Evolutionary conservation across 257 asterid genomes (phyloP).

Genomic region (Rhazya stricta): DNA sequence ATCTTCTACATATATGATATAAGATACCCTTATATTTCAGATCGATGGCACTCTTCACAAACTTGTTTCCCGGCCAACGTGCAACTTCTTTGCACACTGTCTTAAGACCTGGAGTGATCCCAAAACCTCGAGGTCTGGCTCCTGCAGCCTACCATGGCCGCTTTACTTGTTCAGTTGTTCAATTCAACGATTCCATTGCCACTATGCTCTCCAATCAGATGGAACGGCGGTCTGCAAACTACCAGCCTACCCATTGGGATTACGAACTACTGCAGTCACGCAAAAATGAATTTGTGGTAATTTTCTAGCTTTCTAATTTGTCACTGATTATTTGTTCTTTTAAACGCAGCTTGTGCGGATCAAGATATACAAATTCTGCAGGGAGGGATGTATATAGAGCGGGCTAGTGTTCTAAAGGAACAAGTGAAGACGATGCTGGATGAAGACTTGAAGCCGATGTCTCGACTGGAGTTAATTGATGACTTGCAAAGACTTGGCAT

Average conservation of each 20-base stretch:
- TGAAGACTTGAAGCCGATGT: neutral
- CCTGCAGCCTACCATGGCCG: neutral
- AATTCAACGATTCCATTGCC: neutral
- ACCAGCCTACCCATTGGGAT: slow-evolving; percentile 15
- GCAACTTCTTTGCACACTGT: neutral
- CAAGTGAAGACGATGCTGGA: slow-evolving; percentile 13
- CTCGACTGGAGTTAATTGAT: slow-evolving; percentile 16
- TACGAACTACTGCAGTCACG: neutral
- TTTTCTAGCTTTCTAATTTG: neutral
- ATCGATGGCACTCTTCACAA: neutral
- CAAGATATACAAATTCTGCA: neutral
- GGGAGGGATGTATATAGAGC: slow-evolving; percentile 3
- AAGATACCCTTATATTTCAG: too few species aligned
- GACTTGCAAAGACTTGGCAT: slow-evolving; percentile 19
- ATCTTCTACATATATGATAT: too few species aligned
- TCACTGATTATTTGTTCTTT: neutral
- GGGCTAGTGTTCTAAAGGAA: slow-evolving; percentile 9
- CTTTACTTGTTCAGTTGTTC: neutral
- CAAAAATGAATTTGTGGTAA: slow-evolving; percentile 11
- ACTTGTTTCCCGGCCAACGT: neutral
- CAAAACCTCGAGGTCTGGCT: neutral
- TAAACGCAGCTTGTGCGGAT: neutral
- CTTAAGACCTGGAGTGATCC: neutral
- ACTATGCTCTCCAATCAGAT: too few species aligned
- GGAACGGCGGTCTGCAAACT: neutral